Evolutionary conservation across 2,329 filamentous ascomycete genomes (phyloP).

Genomic region (Zymoseptoria passerinii): DNA sequence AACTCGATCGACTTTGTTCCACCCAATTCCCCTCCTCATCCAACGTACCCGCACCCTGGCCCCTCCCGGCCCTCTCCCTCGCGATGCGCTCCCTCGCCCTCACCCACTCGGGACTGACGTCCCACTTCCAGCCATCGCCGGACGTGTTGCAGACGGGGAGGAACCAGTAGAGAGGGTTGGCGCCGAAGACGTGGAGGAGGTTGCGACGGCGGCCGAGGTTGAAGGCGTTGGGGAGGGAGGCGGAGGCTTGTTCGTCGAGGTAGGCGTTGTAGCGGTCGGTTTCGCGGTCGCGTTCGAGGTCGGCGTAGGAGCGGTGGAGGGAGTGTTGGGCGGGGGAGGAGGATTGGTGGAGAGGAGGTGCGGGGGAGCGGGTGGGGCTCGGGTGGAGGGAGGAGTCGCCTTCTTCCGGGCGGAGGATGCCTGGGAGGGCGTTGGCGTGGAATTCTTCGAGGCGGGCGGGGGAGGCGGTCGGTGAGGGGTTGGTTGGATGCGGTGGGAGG

Average conservation of each 20-base stretch:
- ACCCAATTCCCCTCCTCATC: constrained; percentile 6
- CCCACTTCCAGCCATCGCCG: constrained; percentile 92
- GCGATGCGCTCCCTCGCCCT: constrained; percentile 52
- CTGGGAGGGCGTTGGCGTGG: constrained; percentile 71
- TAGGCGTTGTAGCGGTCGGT: constrained; percentile 67
- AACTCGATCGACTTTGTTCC: constrained; percentile 2
- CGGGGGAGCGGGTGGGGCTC: constrained; percentile 24
- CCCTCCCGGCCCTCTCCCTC: constrained; percentile 39
- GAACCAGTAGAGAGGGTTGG: constrained; percentile 62
- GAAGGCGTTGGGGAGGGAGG: constrained; percentile 86
- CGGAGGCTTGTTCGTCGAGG: constrained; percentile 80
- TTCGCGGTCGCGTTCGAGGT: constrained; percentile 56
- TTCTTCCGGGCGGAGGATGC: constrained; percentile 72
- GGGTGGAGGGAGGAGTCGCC: constrained; percentile 48
- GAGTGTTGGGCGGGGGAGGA: constrained; percentile 40
- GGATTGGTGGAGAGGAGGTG: constrained; percentile 14
- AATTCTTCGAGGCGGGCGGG: constrained; percentile 71
- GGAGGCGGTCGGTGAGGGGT: constrained; percentile 57
- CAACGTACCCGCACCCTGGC: constrained; percentile 14
- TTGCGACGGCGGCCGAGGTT: constrained; percentile 80
- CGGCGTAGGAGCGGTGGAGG: constrained; percentile 40
- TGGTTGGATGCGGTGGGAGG: constrained; percentile 10
- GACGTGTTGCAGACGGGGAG: constrained; percentile 77
- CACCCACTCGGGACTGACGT: constrained; percentile 71
- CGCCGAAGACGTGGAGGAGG: constrained; percentile 72